Evolutionary conservation across 176 grass and related monocot genomes (phyloP).

Genomic region (Oryza punctata): DNA sequence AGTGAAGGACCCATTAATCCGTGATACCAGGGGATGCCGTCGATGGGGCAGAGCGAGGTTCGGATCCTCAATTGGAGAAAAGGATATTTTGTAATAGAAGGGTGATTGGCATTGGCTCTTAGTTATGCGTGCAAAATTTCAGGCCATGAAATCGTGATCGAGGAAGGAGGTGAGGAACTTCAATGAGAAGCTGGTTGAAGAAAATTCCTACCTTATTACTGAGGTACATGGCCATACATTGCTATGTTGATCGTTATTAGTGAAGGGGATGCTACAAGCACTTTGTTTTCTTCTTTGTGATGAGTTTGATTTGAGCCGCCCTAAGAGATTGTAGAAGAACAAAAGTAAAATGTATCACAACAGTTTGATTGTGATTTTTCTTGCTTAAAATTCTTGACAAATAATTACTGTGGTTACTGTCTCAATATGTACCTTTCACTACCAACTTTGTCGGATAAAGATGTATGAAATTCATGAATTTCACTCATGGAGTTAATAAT

Average conservation of each 20-base stretch:
- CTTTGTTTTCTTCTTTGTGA: not conserved
- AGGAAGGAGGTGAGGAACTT: constrained; percentile 56
- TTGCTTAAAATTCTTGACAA: not conserved
- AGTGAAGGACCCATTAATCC: constrained; percentile 41
- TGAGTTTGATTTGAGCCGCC: not conserved
- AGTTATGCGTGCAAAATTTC: constrained; percentile 9
- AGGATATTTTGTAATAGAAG: not conserved
- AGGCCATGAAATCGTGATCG: constrained; percentile 81
- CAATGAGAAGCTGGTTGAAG: constrained; percentile 63
- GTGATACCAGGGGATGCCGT: constrained; percentile 47
- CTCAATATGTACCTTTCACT: not conserved
- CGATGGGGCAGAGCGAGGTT: constrained; percentile 41
- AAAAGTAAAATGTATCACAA: not conserved
- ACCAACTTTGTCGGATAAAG: not conserved
- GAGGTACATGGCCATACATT: constrained; percentile 44
- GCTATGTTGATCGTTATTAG: not conserved
- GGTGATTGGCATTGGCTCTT: not conserved
- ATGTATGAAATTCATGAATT: not conserved
- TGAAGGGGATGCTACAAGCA: not conserved
- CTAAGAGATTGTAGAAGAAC: not conserved
- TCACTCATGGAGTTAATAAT: no score
- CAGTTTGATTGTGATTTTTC: not conserved
- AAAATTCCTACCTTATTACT: constrained; percentile 77
- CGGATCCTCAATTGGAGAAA: not conserved
- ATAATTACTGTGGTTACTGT: not conserved